Percentiles rank a stretch among this genome's conserved stretches.
Evolutionary conservation across 2,329 filamentous ascomycete species (phyloP).

Genomic region (Ascochyta koolunga): DNA sequence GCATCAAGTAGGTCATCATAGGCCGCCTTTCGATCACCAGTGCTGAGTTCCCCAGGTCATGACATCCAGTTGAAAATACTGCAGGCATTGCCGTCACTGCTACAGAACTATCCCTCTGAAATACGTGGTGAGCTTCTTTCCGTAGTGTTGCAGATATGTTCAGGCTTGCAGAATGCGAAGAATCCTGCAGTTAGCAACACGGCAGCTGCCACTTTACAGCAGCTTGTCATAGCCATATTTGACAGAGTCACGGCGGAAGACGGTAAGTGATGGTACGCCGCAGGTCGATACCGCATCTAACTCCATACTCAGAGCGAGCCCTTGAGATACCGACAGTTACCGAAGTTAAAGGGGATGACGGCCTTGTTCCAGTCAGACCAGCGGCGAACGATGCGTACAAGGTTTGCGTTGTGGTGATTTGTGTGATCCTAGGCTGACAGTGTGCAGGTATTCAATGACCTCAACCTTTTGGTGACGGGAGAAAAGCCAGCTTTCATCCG

Average conservation of each 20-base stretch:
- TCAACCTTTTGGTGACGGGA: constrained; percentile 85
- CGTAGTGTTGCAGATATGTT: constrained; percentile 86
- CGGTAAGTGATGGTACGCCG: constrained; percentile 52
- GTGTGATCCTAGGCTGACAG: constrained; percentile 12
- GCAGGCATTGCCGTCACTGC: constrained; percentile 84
- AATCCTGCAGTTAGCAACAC: constrained; percentile 94
- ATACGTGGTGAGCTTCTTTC: constrained; percentile 82
- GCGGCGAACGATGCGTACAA: constrained; percentile 86
- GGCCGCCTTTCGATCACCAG: background rate
- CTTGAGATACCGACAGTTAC: constrained; percentile 65
- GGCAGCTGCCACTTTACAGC: constrained; percentile 93
- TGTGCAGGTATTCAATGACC: constrained; percentile 79
- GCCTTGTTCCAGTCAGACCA: constrained; percentile 69
- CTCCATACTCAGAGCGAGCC: constrained; percentile 33
- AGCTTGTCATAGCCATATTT: constrained; percentile 89
- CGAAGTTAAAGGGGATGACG: constrained; percentile 71
- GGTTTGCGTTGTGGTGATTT: constrained; percentile 48
- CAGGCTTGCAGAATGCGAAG: constrained; percentile 87
- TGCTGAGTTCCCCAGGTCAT: constrained; percentile 57
- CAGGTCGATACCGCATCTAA: constrained; percentile 11
- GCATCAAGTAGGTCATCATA: constrained; percentile 62
- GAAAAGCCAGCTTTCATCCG: constrained; percentile 82
- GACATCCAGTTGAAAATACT: constrained; percentile 97
- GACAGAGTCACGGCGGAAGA: constrained; percentile 88
- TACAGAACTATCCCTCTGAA: constrained; percentile 88